phyloP scores from a whole-genome alignment of 441 rosid species.

The Daphne laureola region DNA sequence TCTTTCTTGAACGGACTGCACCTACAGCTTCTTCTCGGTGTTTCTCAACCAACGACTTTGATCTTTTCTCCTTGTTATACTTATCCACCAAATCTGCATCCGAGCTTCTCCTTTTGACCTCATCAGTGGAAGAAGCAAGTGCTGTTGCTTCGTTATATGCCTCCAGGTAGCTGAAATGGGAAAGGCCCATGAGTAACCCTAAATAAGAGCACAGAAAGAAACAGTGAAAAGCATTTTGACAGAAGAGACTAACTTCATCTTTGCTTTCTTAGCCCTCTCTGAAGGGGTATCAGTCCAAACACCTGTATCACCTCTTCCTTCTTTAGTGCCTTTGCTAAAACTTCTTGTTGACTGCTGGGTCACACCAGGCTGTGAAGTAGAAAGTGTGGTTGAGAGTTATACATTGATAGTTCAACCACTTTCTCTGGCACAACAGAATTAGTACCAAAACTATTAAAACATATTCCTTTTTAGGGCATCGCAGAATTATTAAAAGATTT shows the following conservation, averaged over 20 bases:
- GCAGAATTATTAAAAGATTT: too few relatives aligned
- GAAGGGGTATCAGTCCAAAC: constrained; percentile 84
- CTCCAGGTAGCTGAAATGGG: constrained; percentile 59
- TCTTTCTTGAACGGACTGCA: constrained; percentile 40
- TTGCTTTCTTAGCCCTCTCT: constrained; percentile 83
- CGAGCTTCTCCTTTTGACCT: constrained; percentile 30
- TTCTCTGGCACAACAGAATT: too few relatives aligned
- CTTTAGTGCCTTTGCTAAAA: constrained; percentile 60
- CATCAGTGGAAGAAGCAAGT: constrained; percentile 68
- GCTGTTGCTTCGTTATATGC: constrained; percentile 75
- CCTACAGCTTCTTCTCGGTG: constrained; percentile 53
- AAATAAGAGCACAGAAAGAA: constrained; percentile 1
- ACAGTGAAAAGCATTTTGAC: neutral
- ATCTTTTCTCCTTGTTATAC: constrained; percentile 75
- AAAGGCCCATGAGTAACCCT: neutral
- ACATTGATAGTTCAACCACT: too few relatives aligned
- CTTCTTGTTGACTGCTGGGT: constrained; percentile 53
- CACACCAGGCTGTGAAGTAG: constrained; percentile 55
- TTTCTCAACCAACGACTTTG: constrained; percentile 75
- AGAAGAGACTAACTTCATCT: constrained; percentile 48
- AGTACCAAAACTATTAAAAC: too few relatives aligned
- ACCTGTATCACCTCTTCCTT: constrained; percentile 86
- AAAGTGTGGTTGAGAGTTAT: neutral
- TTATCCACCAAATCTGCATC: constrained; percentile 87
- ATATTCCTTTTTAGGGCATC: too few relatives aligned